phyloP scores from a whole-genome alignment of 345 rosid species.

The Murraya koenigii region DNA sequence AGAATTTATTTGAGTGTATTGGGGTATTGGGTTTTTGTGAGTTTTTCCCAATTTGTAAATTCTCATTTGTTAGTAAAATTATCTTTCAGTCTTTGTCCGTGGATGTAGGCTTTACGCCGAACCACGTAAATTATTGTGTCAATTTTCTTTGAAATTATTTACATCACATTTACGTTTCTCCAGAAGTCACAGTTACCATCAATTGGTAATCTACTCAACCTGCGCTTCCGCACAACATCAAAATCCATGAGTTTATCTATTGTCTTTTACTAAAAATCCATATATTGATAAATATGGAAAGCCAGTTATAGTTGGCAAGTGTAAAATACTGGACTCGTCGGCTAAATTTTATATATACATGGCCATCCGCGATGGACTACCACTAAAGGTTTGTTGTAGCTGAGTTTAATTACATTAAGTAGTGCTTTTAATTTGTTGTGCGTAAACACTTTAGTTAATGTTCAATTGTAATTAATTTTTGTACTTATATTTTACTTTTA shows the following conservation, averaged over 20 bases:
- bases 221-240: too few relatives aligned
- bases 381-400: constrained; percentile 15
- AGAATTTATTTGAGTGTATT: too few relatives aligned
- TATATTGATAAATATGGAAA: constrained; percentile 7
- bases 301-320: neutral
- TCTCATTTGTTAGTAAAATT: too few relatives aligned
- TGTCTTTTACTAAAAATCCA: constrained; percentile 15
- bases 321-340: neutral
- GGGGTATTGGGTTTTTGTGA: too few relatives aligned
- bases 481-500: neutral
- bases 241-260: neutral
- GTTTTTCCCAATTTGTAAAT: too few relatives aligned
- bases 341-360: constrained; percentile 2
- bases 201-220: too few relatives aligned
- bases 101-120: too few relatives aligned
- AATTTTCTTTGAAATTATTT: too few relatives aligned
- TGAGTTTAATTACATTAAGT: neutral
- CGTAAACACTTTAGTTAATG: neutral
- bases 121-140: too few relatives aligned
- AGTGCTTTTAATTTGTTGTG: neutral
- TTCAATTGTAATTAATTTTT: neutral
- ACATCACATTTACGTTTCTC: too few relatives aligned
- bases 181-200: too few relatives aligned
- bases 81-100: too few relatives aligned
- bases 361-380: neutral